A percentile compares a stretch with the other conserved stretches of the same genome.
phyloP scores from a whole-genome alignment of 179 eudicot genomes.

The Beta corolliflora region DNA sequence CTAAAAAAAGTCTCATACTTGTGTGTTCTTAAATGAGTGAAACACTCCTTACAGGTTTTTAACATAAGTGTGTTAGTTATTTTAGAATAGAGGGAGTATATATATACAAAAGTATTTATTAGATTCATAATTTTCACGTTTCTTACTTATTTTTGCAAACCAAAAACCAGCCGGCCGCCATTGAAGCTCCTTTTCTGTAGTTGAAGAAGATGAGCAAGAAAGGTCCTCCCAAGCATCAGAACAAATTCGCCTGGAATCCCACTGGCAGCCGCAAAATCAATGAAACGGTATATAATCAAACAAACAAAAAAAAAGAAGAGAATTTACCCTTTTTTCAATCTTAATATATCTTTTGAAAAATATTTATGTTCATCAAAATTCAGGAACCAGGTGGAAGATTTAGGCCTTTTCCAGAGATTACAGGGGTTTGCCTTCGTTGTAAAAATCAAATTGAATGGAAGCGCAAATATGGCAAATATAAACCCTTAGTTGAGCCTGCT shows the following conservation, averaged over 20 bases:
- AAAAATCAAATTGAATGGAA: slow-evolving; percentile 97
- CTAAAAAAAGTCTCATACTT: too few relatives aligned
- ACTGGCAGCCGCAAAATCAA: slow-evolving; percentile 74
- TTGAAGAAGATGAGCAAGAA: slow-evolving; percentile 50
- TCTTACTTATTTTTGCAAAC: background rate
- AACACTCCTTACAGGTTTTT: too few relatives aligned
- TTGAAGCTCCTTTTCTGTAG: background rate
- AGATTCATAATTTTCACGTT: too few relatives aligned
- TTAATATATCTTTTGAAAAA: background rate
- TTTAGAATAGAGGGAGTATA: too few relatives aligned
- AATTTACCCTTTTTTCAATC: background rate
- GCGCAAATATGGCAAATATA: slow-evolving; percentile 94
- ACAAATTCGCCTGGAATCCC: slow-evolving; percentile 86
- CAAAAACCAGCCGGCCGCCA: slow-evolving; percentile 4
- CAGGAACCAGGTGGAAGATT: slow-evolving; percentile 90
- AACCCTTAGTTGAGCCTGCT: slow-evolving; percentile 72
- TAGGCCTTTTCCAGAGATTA: slow-evolving; percentile 67
- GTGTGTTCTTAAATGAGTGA: too few relatives aligned
- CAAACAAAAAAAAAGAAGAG: background rate
- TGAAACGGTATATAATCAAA: slow-evolving; percentile 58
- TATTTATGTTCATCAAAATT: background rate
- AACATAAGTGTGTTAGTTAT: too few relatives aligned
- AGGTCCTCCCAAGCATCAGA: slow-evolving; percentile 89
- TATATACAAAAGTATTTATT: too few relatives aligned
- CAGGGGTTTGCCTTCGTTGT: slow-evolving; percentile 86